phyloP scores from a whole-genome alignment of 805 yeast species.

The Helenozyma rhizophorensis region DNA sequence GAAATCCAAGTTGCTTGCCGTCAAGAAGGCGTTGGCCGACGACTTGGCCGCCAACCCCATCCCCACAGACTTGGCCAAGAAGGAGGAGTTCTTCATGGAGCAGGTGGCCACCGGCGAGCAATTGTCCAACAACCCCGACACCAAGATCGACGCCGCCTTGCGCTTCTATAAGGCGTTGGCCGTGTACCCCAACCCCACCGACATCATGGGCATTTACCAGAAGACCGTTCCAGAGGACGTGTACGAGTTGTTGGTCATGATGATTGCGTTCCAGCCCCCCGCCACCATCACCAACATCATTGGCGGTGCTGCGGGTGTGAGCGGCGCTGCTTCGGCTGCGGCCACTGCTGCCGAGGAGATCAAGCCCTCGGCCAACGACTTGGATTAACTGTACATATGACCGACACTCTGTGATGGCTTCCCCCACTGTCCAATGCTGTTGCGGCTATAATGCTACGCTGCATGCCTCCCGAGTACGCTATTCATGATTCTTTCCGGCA shows the following conservation, averaged over 20 bases:
- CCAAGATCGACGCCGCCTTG: constrained; percentile 79
- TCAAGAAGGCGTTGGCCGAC: constrained; percentile 56
- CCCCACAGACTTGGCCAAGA: constrained; percentile 62
- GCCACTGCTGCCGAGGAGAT: constrained; percentile 19
- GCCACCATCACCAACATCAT: constrained; percentile 67
- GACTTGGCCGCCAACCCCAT: constrained; percentile 71
- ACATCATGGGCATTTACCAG: constrained; percentile 84
- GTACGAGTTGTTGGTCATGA: constrained; percentile 76
- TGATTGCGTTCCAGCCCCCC: constrained; percentile 91
- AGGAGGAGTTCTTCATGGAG: constrained; percentile 75
- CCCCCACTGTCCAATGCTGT: too few species aligned
- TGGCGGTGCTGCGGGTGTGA: constrained; percentile 26
- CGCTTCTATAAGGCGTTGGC: constrained; percentile 90
- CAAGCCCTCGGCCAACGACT: constrained; percentile 16
- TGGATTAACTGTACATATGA: constrained; percentile 9
- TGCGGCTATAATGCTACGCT: too few species aligned
- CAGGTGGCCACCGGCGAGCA: constrained; percentile 87
- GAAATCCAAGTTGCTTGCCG: constrained; percentile 54
- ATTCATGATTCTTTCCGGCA: too few species aligned
- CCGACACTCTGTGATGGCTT: too few species aligned
- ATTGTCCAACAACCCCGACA: constrained; percentile 59
- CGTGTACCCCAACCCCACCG: constrained; percentile 93
- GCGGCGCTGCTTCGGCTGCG: constrained; percentile 23
- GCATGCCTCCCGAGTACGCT: too few species aligned
- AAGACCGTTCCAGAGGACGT: constrained; percentile 79